Conservation (phyloP, 2,329 filamentous ascomycete genomes). For the Xylariaceae sp. region DNA sequence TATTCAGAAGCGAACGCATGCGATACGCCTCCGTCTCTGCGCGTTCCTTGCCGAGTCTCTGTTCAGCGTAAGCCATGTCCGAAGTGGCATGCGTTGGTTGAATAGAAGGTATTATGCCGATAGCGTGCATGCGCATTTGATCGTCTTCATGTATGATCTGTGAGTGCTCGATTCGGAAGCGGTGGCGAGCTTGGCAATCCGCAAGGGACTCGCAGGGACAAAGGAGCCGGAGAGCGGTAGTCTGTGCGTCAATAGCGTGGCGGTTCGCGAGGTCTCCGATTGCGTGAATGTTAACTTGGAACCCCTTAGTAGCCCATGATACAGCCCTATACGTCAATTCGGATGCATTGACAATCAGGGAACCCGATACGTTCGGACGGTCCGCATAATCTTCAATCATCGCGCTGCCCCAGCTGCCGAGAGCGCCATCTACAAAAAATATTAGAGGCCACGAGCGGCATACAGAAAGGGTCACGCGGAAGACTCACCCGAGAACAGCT, state of each 20-base stretch:
- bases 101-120: slow-evolving; percentile 64
- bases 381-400: slow-evolving; percentile 68
- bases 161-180: slow-evolving; percentile 66
- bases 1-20: slow-evolving; percentile 57
- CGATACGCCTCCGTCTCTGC: slow-evolving; percentile 58
- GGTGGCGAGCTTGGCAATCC: slow-evolving; percentile 49
- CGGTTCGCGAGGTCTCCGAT: slow-evolving; percentile 68
- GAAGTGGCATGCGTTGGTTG: slow-evolving; percentile 70
- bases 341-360: slow-evolving; percentile 62
- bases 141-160: slow-evolving; percentile 66
- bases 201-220: slow-evolving; percentile 45
- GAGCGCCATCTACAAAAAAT: slow-evolving; percentile 54
- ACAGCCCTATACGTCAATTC: slow-evolving; percentile 50
- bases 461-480: too few species aligned
- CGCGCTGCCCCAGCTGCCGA: slow-evolving; percentile 68
- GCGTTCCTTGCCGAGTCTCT: slow-evolving; percentile 54
- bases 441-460: slow-evolving; percentile 20
- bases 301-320: slow-evolving; percentile 57
- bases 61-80: slow-evolving; percentile 64
- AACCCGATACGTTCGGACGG: slow-evolving; percentile 56
- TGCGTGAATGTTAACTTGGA: slow-evolving; percentile 68
- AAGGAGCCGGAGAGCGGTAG: slow-evolving; percentile 49
- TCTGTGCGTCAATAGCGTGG: slow-evolving; percentile 59
- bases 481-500: slow-evolving; percentile 60
- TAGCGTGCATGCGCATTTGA: slow-evolving; percentile 52